Evolutionary conservation across 768 basidiomycete species (phyloP).

Genomic region (Xerocomellus intermedius): DNA sequence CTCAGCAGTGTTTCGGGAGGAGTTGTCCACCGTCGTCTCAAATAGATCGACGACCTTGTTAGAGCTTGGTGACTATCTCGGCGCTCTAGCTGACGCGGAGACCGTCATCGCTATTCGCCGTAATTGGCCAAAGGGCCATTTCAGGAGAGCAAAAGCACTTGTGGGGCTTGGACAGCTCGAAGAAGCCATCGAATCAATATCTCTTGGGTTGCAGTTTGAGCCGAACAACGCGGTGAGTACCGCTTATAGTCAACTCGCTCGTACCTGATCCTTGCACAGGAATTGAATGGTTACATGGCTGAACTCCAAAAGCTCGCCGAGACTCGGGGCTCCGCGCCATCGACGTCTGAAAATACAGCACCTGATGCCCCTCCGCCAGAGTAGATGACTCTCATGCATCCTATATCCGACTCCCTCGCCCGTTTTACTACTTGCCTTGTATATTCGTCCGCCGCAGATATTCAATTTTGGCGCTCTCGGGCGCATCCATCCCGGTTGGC

Average conservation of each 20-base stretch:
- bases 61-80: conserved; percentile 71
- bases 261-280: conserved; percentile 22
- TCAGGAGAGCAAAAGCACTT: conserved; percentile 89
- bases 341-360: background rate
- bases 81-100: conserved; percentile 86
- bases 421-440: conserved; percentile 6
- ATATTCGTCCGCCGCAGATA: conserved; percentile 3
- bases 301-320: conserved; percentile 29
- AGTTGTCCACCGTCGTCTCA: conserved; percentile 84
- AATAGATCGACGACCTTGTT: conserved; percentile 90
- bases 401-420: background rate
- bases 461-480: background rate
- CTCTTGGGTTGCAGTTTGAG: conserved; percentile 84
- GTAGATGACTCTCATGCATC: conserved; percentile 9
- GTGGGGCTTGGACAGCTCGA: conserved; percentile 62
- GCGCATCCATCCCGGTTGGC: background rate
- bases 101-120: conserved; percentile 80
- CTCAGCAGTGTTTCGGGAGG: conserved; percentile 81
- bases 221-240: conserved; percentile 54
- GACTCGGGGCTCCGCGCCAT: conserved; percentile 1
- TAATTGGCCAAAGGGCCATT: conserved; percentile 95
- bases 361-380: conserved; percentile 2
- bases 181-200: conserved; percentile 81
- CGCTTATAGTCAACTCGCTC: background rate
- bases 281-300: conserved; percentile 32